Evolutionary conservation across 139 green algal genomes (phyloP), one percentile per base, ranked within the genome.

Genomic region (Haematococcus lacustris): DNA sequence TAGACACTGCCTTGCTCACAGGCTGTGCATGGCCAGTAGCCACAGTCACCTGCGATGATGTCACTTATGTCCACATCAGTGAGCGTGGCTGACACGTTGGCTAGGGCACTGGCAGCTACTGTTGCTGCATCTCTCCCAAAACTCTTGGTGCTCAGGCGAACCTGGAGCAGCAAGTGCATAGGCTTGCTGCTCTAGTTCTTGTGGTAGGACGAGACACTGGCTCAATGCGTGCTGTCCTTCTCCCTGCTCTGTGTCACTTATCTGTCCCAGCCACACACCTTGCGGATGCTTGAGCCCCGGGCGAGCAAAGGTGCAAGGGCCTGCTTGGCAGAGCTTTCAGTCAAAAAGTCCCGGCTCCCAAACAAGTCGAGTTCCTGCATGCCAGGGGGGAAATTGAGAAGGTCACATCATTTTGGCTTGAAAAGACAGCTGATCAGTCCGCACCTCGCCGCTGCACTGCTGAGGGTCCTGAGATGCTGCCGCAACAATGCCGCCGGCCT

Each of bases 301-400:
- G 78, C 76, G 34, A 97, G 82, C 78, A 97, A 73, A 2, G 85
- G 66, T 3, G 80, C 83, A 50, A 98, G 80, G 32, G 78, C 74
- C 70, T 89, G 78, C 60, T 90, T 70, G 3, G 93, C 83, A 0
- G 53, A 72, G 40, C 96, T 88, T 23, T 60, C 77, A 34, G 84
- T 93, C 51, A 98, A 68, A 53, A 97, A 97, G 73, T 98, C 93
- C 0, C 93, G 82, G 25, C 73, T 78, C 50, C 92, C 91, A 43
- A 73, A 86, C 60, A 98, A 79, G 78, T 98, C 92, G 47, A 97
- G 0, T 23, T 47, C 66, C 72, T 82, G 77, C 7, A 53, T 38
- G 9, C n/a, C n/a, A n/a, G n/a, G n/a, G n/a, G n/a, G n/a, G n/a
- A n/a, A n/a, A n/a, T n/a, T n/a, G n/a, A n/a, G n/a, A n/a, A n/a